phyloP scores from a whole-genome alignment of 2,329 filamentous ascomycete genomes.

The Dactylonectria macrodidyma region DNA sequence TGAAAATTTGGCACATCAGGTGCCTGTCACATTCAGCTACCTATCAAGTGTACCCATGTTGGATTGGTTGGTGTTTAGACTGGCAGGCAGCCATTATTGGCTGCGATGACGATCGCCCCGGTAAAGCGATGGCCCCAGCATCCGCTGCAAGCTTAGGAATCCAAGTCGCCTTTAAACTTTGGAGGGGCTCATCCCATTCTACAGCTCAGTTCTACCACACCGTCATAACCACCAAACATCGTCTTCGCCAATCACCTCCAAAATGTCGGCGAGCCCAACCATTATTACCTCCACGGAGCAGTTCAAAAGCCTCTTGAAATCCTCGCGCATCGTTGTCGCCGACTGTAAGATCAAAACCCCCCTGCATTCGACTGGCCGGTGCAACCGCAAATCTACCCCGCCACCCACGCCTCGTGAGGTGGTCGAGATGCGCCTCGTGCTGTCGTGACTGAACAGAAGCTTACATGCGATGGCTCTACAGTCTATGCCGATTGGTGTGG shows the following conservation, averaged over 20 bases:
- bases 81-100: constrained; percentile 36
- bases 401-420: constrained; percentile 30
- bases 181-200: constrained; percentile 41
- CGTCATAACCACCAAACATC: constrained; percentile 40
- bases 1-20: neutral
- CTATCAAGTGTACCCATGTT: neutral
- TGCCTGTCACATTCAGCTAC: neutral
- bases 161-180: constrained; percentile 43
- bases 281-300: constrained; percentile 68
- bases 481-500: constrained; percentile 92
- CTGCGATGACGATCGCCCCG: constrained; percentile 43
- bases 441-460: constrained; percentile 23
- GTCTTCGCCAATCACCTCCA: constrained; percentile 36
- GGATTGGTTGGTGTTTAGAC: neutral
- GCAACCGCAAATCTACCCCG: constrained; percentile 36
- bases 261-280: constrained; percentile 51
- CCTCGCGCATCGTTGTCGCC: constrained; percentile 84
- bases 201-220: constrained; percentile 40
- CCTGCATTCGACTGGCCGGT: constrained; percentile 6
- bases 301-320: constrained; percentile 77
- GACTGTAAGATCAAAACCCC: constrained; percentile 77
- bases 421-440: constrained; percentile 34
- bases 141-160: constrained; percentile 25
- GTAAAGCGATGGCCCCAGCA: constrained; percentile 48
- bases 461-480: constrained; percentile 55